phyloP scores from a whole-genome alignment of 352 stramenopile genomes.

The Plasmopara viticola region DNA sequence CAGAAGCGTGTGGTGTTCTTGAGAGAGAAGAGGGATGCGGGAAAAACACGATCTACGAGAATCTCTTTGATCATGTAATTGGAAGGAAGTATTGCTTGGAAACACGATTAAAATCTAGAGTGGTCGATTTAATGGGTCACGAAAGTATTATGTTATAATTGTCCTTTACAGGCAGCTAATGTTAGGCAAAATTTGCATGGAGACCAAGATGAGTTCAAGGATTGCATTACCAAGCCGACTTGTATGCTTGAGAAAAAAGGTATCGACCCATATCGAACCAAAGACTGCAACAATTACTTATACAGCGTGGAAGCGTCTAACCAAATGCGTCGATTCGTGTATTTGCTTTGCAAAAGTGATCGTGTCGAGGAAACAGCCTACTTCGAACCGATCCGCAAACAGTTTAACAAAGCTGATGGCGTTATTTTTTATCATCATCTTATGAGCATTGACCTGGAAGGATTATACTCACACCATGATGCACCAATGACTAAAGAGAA shows the following conservation, averaged over 20 bases:
- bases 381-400: not conserved
- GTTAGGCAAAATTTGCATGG: not conserved
- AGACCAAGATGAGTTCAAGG: slow-evolving; percentile 4
- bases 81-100: not conserved
- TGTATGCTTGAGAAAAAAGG: not conserved
- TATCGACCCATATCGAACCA: not conserved
- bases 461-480: slow-evolving; percentile 1
- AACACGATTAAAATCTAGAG: not conserved
- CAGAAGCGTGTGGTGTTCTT: not conserved
- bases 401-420: slow-evolving; percentile 2
- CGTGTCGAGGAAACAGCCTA: not conserved
- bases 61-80: not conserved
- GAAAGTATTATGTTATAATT: not conserved
- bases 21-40: not conserved
- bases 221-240: not conserved
- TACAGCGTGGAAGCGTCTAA: slow-evolving; percentile 1
- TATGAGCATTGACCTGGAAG: slow-evolving; percentile 1
- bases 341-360: slow-evolving; percentile 2
- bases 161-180: slow-evolving; percentile 1
- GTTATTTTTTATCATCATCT: slow-evolving; percentile 1
- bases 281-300: no score
- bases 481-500: not conserved
- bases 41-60: not conserved
- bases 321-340: not conserved
- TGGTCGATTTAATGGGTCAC: not conserved